phyloP scores from a whole-genome alignment of 768 basidiomycete genomes.

The Trichaptum fuscoviolaceum region DNA sequence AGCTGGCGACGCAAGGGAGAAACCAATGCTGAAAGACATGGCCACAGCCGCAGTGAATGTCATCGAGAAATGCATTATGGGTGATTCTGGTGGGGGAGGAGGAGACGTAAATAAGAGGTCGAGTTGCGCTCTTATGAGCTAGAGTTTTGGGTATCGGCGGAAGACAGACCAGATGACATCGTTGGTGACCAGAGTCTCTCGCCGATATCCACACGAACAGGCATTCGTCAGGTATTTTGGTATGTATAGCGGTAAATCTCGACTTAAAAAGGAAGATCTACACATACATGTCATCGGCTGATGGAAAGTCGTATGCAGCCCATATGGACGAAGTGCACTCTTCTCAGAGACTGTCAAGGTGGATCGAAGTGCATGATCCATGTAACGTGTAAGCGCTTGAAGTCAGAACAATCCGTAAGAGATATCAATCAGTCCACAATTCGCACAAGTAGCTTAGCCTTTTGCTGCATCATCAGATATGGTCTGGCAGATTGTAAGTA shows the following conservation, averaged over 20 bases:
- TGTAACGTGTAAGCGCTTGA: too few relatives aligned
- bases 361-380: neutral
- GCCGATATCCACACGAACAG: neutral
- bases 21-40: neutral
- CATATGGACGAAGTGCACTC: neutral
- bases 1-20: conserved; percentile 14
- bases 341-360: neutral
- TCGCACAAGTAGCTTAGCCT: too few relatives aligned
- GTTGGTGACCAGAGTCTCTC: neutral
- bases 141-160: neutral
- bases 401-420: too few relatives aligned
- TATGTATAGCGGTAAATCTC: neutral
- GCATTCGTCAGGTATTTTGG: neutral
- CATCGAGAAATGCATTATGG: neutral
- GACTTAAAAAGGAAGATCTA: neutral
- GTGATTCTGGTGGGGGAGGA: neutral
- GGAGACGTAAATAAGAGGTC: too few relatives aligned
- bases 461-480: too few relatives aligned
- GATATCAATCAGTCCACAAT: too few relatives aligned
- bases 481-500: too few relatives aligned
- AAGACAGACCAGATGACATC: neutral
- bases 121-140: neutral
- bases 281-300: neutral
- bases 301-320: neutral
- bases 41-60: neutral